Evolutionary conservation across 257 asterid genomes (phyloP).

Genomic region (Nicotiana tabacum): DNA sequence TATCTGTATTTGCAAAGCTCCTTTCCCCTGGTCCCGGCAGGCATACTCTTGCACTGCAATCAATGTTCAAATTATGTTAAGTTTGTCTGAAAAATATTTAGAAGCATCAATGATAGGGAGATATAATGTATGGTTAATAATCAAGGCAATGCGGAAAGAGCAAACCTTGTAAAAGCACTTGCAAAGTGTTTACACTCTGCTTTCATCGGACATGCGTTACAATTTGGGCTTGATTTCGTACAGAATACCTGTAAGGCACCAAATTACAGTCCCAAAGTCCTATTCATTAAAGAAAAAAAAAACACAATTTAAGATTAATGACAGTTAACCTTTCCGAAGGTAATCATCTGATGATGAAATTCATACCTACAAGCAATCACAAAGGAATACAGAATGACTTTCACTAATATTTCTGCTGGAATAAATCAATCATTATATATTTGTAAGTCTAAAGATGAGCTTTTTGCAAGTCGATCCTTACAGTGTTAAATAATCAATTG

Average conservation of each 20-base stretch:
- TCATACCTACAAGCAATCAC: conserved; percentile 37
- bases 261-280: background rate
- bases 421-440: background rate
- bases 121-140: background rate
- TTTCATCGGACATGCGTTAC: conserved; percentile 83
- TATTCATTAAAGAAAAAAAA: background rate
- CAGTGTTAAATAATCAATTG: conserved; percentile 13
- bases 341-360: conserved; percentile 43
- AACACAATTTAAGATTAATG: background rate
- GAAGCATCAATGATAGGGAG: background rate
- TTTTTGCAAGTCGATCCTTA: conserved; percentile 18
- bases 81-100: no score
- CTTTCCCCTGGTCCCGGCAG: conserved; percentile 23
- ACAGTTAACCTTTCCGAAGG: conserved; percentile 45
- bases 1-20: background rate
- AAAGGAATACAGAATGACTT: background rate
- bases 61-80: background rate
- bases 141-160: background rate
- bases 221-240: conserved; percentile 73
- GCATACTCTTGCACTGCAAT: conserved; percentile 26
- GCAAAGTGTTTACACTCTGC: conserved; percentile 80
- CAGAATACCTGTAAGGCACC: conserved; percentile 58
- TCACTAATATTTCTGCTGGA: background rate
- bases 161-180: conserved; percentile 68
- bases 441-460: background rate